Evolutionary conservation across 2,329 filamentous ascomycete species (phyloP).

Genomic region (Fusarium heterosporum): DNA sequence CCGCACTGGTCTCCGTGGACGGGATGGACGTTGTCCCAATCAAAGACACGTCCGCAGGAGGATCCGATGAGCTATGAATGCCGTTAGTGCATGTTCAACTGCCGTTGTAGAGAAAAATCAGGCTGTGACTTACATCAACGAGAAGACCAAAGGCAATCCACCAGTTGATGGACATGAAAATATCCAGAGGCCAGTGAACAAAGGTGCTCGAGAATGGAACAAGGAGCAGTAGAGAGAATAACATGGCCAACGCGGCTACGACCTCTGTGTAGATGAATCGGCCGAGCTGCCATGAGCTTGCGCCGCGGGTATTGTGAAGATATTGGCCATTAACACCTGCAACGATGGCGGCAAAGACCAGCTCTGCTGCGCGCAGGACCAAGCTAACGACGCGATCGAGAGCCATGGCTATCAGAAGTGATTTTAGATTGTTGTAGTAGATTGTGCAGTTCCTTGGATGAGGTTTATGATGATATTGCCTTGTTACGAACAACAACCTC

Average conservation of each 20-base stretch:
- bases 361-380: conserved; percentile 59
- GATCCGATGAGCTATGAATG: conserved; percentile 55
- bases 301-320: conserved; percentile 62
- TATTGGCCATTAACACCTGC: conserved; percentile 76
- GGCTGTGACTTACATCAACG: conserved; percentile 64
- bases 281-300: conserved; percentile 64
- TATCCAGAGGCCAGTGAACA: conserved; percentile 76
- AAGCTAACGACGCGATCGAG: conserved; percentile 56
- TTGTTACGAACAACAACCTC: background rate
- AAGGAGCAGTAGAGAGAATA: conserved; percentile 78
- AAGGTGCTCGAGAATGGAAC: conserved; percentile 77
- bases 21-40: conserved; percentile 68
- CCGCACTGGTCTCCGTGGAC: conserved; percentile 65
- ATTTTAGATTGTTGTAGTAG: background rate
- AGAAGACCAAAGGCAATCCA: conserved; percentile 76
- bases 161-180: conserved; percentile 76
- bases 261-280: conserved; percentile 82
- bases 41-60: conserved; percentile 67
- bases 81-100: conserved; percentile 22
- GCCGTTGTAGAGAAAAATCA: background rate
- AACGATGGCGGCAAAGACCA: conserved; percentile 78
- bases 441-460: background rate
- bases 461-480: conserved; percentile 5
- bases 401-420: conserved; percentile 48
- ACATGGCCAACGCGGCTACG: conserved; percentile 74